Percentiles rank a stretch among this genome's conserved stretches.
phyloP scores from a whole-genome alignment of 1,284 basidiomycete genomes.

The Thecaphora thlaspeos region DNA sequence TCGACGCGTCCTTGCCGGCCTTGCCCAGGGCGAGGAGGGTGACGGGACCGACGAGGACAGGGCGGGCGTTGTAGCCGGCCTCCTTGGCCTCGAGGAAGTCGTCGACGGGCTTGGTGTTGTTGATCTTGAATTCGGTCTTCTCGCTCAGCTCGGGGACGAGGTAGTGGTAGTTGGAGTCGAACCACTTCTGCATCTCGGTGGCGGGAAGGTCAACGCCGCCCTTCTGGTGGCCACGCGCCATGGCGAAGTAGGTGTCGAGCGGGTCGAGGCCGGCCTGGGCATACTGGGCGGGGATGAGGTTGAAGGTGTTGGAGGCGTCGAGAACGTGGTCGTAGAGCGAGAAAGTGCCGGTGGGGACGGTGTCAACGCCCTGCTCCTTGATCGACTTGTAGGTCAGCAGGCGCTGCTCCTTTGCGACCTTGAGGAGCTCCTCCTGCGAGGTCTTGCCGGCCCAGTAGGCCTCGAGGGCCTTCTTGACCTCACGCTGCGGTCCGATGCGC shows the following conservation, averaged over 20 bases:
- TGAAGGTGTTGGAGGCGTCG: slow-evolving; percentile 94
- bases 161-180: slow-evolving; percentile 99
- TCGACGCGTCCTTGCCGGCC: slow-evolving; percentile 76
- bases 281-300: slow-evolving; percentile 95
- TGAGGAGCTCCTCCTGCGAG: slow-evolving; percentile 82
- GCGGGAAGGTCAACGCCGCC: slow-evolving; percentile 92
- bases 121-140: slow-evolving; percentile 87
- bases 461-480: slow-evolving; percentile 86
- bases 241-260: slow-evolving; percentile 85
- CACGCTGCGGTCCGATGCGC: slow-evolving; percentile 92
- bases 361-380: slow-evolving; percentile 84
- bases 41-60: slow-evolving; percentile 92
- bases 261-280: slow-evolving; percentile 79
- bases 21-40: slow-evolving; percentile 95
- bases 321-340: slow-evolving; percentile 98
- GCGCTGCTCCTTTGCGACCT: slow-evolving; percentile 82
- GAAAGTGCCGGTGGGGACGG: slow-evolving; percentile 94
- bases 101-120: slow-evolving; percentile 85
- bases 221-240: slow-evolving; percentile 96
- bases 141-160: slow-evolving; percentile 97
- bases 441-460: slow-evolving; percentile 92
- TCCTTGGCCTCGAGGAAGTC: slow-evolving; percentile 95
- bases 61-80: slow-evolving; percentile 85
- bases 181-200: slow-evolving; percentile 99
- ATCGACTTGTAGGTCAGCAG: slow-evolving; percentile 86